A percentile compares a stretch with the other conserved stretches of the same genome.
phyloP scores from a whole-genome alignment of 2,329 filamentous ascomycete genomes.

The Penicillium nordicum region DNA sequence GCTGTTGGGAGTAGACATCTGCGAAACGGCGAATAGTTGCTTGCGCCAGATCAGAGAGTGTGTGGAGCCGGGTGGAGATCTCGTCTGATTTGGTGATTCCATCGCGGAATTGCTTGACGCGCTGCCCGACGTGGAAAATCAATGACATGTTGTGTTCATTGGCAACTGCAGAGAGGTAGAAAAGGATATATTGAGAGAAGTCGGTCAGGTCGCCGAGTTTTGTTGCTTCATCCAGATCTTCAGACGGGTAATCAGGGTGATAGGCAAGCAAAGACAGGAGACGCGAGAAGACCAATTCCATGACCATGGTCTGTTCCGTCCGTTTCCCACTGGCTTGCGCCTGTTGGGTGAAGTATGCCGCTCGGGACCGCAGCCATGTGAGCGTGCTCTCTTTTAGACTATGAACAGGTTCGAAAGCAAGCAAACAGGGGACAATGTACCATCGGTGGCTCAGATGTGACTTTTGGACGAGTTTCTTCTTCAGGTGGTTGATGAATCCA shows the following conservation, averaged over 20 bases:
- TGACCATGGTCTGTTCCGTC: constrained; percentile 57
- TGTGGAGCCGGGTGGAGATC: constrained; percentile 61
- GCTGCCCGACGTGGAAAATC: constrained; percentile 88
- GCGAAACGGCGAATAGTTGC: constrained; percentile 79
- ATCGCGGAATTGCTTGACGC: constrained; percentile 86
- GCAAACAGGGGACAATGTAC: constrained; percentile 84
- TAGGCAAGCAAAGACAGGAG: constrained; percentile 86
- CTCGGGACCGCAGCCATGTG: constrained; percentile 85
- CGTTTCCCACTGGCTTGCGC: constrained; percentile 36
- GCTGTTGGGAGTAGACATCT: constrained; percentile 73
- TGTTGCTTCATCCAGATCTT: constrained; percentile 36
- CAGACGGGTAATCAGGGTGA: constrained; percentile 74
- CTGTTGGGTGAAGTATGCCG: constrained; percentile 59
- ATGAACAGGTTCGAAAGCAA: constrained; percentile 81
- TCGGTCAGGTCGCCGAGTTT: constrained; percentile 65
- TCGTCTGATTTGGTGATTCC: constrained; percentile 59
- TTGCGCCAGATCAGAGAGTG: constrained; percentile 82
- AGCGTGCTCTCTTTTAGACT: constrained; percentile 70
- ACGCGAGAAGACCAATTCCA: constrained; percentile 79
- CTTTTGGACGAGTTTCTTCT: constrained; percentile 60
- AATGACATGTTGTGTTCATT: constrained; percentile 83
- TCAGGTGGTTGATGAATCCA: constrained; percentile 77
- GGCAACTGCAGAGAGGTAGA: constrained; percentile 78
- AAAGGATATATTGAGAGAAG: constrained; percentile 83
- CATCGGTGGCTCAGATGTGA: constrained; percentile 77